phyloP scores from a whole-genome alignment of 1,284 basidiomycete genomes.

The Sutorius eximius region DNA sequence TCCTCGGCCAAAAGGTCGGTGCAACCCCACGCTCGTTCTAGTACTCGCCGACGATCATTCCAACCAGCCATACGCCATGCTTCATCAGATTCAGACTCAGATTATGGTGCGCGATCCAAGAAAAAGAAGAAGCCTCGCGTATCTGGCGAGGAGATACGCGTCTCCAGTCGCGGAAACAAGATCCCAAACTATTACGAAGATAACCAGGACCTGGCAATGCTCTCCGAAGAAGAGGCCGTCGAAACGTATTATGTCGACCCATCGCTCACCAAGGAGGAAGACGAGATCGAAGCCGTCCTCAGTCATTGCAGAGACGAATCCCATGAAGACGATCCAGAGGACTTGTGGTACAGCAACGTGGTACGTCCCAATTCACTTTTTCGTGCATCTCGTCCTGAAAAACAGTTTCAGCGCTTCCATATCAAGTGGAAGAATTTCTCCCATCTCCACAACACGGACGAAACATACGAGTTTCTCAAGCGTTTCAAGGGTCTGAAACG shows the following conservation, averaged over 20 bases:
- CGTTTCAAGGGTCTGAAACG: conserved; percentile 93
- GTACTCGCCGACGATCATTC: conserved; percentile 34
- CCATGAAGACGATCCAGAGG: conserved; percentile 70
- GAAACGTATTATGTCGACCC: conserved; percentile 56
- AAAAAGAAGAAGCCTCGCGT: conserved; percentile 76
- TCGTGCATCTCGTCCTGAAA: conserved; percentile 1
- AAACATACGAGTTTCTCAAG: conserved; percentile 93
- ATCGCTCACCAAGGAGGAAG: conserved; percentile 64
- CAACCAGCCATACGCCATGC: conserved; percentile 47
- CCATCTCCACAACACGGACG: conserved; percentile 95
- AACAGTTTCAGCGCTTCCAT: conserved; percentile 73
- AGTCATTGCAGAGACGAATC: conserved; percentile 82
- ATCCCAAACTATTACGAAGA: conserved; percentile 86
- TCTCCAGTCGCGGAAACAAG: conserved; percentile 79
- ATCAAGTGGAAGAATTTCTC: conserved; percentile 97
- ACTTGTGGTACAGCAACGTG: conserved; percentile 83
- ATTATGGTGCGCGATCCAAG: conserved; percentile 83
- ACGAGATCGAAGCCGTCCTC: conserved; percentile 89
- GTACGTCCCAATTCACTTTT: conserved; percentile 39
- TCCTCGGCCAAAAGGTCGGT: conserved; percentile 58
- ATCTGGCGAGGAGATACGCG: conserved; percentile 68
- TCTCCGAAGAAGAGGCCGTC: conserved; percentile 61
- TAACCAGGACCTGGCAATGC: conserved; percentile 78
- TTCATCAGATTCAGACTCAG: conserved; percentile 79
- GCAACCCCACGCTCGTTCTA: conserved; percentile 14